Percentiles rank a stretch among this genome's conserved stretches.
Conservation (phyloP, 495 filamentous ascomycete species). For the Neurospora intermedia region DNA sequence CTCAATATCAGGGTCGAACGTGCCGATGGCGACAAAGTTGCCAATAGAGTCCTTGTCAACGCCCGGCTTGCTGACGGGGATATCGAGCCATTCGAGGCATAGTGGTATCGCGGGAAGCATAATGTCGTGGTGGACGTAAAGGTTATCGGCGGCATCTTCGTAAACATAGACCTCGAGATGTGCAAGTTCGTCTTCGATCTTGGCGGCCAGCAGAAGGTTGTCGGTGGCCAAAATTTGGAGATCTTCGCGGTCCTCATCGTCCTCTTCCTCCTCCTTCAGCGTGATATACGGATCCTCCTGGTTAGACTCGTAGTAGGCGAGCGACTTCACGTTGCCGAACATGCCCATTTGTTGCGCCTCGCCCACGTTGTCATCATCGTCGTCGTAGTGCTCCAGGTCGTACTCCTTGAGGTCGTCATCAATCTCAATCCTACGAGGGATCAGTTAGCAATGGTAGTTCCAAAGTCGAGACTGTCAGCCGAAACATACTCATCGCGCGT, state of each 20-base stretch:
- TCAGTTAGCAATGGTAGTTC: slow-evolving; percentile 10
- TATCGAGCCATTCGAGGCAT: slow-evolving; percentile 88
- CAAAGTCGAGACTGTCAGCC: background rate
- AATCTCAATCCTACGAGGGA: slow-evolving; percentile 26
- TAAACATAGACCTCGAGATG: slow-evolving; percentile 97
- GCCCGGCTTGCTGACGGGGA: slow-evolving; percentile 62
- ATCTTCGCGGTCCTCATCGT: slow-evolving; percentile 85
- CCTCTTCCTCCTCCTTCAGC: slow-evolving; percentile 53
- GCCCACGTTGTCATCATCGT: slow-evolving; percentile 54
- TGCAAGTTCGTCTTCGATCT: slow-evolving; percentile 92
- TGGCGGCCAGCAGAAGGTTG: slow-evolving; percentile 82
- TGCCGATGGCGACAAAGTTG: slow-evolving; percentile 91
- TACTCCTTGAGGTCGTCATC: slow-evolving; percentile 89
- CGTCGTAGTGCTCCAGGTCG: slow-evolving; percentile 88
- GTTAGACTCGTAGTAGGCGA: slow-evolving; percentile 88
- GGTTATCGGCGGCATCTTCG: slow-evolving; percentile 85
- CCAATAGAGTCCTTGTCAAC: slow-evolving; percentile 49
- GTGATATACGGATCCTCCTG: slow-evolving; percentile 95
- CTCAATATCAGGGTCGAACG: slow-evolving; percentile 97
- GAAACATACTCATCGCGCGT: slow-evolving; percentile 9
- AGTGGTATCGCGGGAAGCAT: slow-evolving; percentile 97
- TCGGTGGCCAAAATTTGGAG: slow-evolving; percentile 86
- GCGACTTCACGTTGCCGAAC: slow-evolving; percentile 87
- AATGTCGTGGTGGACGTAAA: slow-evolving; percentile 98
- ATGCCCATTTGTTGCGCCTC: slow-evolving; percentile 66